Percentiles rank a stretch among this genome's conserved stretches.
Conservation (phyloP, 352 stramenopile genomes). For the Paralagenidium karlingii region DNA sequence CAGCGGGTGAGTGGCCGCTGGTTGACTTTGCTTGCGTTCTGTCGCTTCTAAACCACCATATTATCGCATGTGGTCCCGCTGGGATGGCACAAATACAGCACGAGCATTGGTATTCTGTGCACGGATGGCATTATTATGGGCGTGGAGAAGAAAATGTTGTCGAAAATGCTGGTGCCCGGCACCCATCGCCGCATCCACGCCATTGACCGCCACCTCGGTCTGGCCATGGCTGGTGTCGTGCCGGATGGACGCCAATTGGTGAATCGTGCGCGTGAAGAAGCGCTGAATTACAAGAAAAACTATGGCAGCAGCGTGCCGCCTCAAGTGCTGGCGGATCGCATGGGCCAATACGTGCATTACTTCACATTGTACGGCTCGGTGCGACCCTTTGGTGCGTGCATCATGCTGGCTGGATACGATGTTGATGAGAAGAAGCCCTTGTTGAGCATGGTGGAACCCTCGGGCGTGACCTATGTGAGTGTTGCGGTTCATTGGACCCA, state of each 20-base stretch:
- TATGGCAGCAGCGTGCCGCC: conserved; percentile 91
- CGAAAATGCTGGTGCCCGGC: conserved; percentile 86
- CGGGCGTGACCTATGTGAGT: conserved; percentile 81
- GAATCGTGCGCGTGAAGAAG: conserved; percentile 90
- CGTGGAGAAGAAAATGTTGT: conserved; percentile 93
- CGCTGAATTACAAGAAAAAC: conserved; percentile 92
- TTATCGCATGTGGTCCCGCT: too few species aligned
- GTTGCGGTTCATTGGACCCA: not conserved
- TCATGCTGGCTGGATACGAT: conserved; percentile 95
- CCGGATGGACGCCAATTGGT: conserved; percentile 95
- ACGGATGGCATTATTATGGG: conserved; percentile 95
- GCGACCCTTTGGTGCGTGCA: conserved; percentile 93
- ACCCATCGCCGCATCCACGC: conserved; percentile 79
- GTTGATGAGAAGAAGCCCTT: conserved; percentile 81
- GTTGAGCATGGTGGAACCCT: conserved; percentile 89
- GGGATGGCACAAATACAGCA: too few species aligned
- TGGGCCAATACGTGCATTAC: conserved; percentile 97
- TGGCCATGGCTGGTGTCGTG: conserved; percentile 93
- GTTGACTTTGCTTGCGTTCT: not conserved
- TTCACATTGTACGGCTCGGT: conserved; percentile 97
- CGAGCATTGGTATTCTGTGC: conserved; percentile 96
- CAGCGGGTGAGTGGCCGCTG: conserved; percentile 45
- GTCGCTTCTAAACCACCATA: not conserved
- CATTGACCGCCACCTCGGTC: conserved; percentile 87
- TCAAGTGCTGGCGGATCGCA: conserved; percentile 88